phyloP scores from a whole-genome alignment of 2,329 filamentous ascomycete species.

The Phialophora expanda region DNA sequence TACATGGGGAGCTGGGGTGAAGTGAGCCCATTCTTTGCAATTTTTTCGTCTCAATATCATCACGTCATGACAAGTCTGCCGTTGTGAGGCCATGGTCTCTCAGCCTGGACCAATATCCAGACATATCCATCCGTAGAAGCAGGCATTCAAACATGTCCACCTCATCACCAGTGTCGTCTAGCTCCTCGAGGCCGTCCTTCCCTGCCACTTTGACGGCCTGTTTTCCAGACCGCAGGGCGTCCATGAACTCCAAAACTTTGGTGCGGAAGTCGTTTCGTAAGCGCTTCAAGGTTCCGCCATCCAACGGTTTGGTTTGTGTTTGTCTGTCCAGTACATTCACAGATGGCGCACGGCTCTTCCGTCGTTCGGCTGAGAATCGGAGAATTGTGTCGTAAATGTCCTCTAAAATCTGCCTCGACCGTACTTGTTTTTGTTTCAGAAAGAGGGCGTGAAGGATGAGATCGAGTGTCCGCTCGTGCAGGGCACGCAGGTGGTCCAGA shows the following conservation, averaged over 20 bases:
- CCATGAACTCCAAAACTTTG: conserved; percentile 74
- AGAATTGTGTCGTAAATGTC: conserved; percentile 77
- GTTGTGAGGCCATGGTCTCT: neutral
- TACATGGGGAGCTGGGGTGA: neutral
- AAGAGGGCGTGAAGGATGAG: conserved; percentile 75
- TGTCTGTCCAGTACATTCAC: neutral
- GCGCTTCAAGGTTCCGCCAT: conserved; percentile 50
- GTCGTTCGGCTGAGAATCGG: conserved; percentile 62
- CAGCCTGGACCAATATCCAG: conserved; percentile 58
- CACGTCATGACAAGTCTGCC: conserved; percentile 2
- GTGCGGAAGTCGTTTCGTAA: conserved; percentile 71
- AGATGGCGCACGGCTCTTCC: conserved; percentile 7
- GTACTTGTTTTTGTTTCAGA: conserved; percentile 74
- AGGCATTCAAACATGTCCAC: conserved; percentile 67
- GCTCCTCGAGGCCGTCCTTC: conserved; percentile 42
- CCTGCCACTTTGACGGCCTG: conserved; percentile 49
- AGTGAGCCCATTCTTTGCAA: neutral
- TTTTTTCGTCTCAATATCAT: neutral
- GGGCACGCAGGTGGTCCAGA: conserved; percentile 68
- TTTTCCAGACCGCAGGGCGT: conserved; percentile 71
- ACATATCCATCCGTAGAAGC: conserved; percentile 73
- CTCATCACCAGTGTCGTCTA: conserved; percentile 39
- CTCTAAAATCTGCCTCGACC: conserved; percentile 74
- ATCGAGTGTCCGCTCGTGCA: conserved; percentile 76
- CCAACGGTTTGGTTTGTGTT: conserved; percentile 45